Conservation (phyloP, 257 asterid genomes). For the Lycium ferocissimum region DNA sequence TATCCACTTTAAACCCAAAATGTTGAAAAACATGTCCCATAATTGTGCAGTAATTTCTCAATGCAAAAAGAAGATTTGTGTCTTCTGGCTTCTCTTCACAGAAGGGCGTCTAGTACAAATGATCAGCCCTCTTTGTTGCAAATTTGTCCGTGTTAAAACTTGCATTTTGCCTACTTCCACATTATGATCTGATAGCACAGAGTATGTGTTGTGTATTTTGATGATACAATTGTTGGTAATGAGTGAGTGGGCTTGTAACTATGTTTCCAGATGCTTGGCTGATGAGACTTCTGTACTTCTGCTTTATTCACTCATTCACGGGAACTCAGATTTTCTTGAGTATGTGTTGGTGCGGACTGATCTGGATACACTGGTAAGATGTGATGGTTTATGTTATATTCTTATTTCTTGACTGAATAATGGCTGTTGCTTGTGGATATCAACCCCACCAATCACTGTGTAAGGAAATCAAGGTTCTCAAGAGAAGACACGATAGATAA, state of each 20-base stretch:
- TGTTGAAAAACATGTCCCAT: neutral
- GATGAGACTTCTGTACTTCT: slow-evolving; percentile 86
- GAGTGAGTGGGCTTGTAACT: slow-evolving; percentile 27
- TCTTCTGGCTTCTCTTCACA: slow-evolving; percentile 8
- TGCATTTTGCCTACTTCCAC: neutral
- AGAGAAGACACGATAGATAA: neutral
- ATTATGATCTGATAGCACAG: neutral
- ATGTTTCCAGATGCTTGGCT: slow-evolving; percentile 71
- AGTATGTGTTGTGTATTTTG: neutral
- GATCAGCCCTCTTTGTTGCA: neutral
- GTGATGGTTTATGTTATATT: slow-evolving; percentile 3
- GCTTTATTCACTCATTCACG: slow-evolving; percentile 92
- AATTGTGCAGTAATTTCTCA: neutral
- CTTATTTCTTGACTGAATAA: neutral
- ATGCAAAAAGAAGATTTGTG: slow-evolving; percentile 14
- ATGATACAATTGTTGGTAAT: neutral
- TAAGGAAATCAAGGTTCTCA: neutral
- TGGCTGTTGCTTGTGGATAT: slow-evolving; percentile 17
- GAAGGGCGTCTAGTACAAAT: neutral
- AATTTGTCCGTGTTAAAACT: neutral
- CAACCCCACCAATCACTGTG: neutral
- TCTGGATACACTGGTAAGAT: slow-evolving; percentile 93
- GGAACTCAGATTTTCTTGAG: slow-evolving; percentile 90
- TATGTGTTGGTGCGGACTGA: slow-evolving; percentile 98
- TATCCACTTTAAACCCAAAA: neutral